Evolutionary conservation across 2,329 filamentous ascomycete genomes (phyloP), one percentile per base, ranked within the genome.

Genomic region (Penicillium psychrosexuale): DNA sequence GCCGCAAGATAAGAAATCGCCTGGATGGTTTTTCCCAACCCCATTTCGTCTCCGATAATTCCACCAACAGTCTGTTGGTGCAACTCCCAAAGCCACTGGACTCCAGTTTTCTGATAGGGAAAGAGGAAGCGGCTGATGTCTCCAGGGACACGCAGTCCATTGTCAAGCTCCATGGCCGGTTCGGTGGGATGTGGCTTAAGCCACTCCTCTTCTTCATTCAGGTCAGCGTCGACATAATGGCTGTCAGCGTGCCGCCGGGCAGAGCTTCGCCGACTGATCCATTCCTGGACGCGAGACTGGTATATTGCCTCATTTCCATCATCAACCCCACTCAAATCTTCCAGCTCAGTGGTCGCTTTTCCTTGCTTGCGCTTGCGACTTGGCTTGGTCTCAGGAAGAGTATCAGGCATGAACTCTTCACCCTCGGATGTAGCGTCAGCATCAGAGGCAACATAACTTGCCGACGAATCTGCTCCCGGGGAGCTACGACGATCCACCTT

Each of bases 31-130:
- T 99, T 99, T 4, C 94, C 94, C n/a, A 99, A 77, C 0, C 95
- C 94, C 94, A 99, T 99, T 73, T 99, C 94, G 68, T 99, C 94
- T 6, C 93, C 94, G 37, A 99, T 83, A 51, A 99, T 97, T 3
- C 94, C 94, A 24, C 94, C 94, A 5, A 96, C 91, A 57, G 88
- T 84, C 69, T 97, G 91, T 53, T 86, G 85, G 69, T 96, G 93
- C 2, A 99, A 78, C 71, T 99, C 93, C 71, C 91, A 91, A 7
- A 99, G 82, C 94, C 94, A 99, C 69, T 96, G 89, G 3, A 99
- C 91, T 3, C 93, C 92, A 0, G 91, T 97, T 72, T 96, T 97
- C 67, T 99, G 94, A 63, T 99, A 99, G 60, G 95, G 91, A 66
- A 97, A 99, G 0, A 99, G 78, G 2, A 91, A 91, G 0, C 91